Conservation (phyloP, 108 stramenopile genomes). For the Stephanodiscus minutulus region DNA sequence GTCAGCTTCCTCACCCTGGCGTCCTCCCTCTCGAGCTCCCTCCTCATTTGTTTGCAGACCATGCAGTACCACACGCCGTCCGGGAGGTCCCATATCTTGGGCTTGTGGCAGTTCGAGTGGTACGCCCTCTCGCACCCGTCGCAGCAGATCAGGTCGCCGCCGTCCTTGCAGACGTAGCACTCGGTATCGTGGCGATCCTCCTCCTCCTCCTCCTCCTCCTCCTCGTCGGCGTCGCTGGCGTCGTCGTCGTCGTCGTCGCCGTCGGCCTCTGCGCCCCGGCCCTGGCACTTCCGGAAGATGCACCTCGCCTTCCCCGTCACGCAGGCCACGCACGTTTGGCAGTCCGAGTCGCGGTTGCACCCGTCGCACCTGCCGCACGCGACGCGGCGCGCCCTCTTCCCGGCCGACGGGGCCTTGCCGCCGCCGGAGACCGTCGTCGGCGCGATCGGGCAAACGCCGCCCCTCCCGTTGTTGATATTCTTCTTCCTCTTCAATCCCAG, state of each 20-base stretch:
- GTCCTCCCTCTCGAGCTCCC: constrained; percentile 3
- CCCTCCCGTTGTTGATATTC: no score
- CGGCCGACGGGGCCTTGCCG: constrained; percentile 14
- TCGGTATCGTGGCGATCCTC: constrained; percentile 28
- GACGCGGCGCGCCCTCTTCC: constrained; percentile 24
- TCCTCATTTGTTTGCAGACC: constrained; percentile 18
- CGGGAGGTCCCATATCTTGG: constrained; percentile 28
- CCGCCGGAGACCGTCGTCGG: background rate
- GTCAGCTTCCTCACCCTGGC: constrained; percentile 4
- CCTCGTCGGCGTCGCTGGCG: background rate
- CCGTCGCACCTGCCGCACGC: constrained; percentile 36
- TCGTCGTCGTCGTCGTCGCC: constrained; percentile 5
- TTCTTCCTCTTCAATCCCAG: constrained; percentile 3
- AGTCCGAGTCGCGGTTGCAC: constrained; percentile 26
- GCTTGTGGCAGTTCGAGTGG: constrained; percentile 39
- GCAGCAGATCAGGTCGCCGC: constrained; percentile 38
- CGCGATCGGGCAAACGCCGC: constrained; percentile 18
- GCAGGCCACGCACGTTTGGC: constrained; percentile 33
- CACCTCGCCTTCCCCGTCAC: constrained; percentile 22
- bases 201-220: constrained; percentile 4
- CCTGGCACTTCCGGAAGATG: constrained; percentile 40
- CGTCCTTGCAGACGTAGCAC: constrained; percentile 28
- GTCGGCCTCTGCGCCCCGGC: constrained; percentile 20
- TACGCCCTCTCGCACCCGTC: constrained; percentile 23
- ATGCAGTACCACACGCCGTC: constrained; percentile 40